Percentiles rank a stretch among this genome's conserved stretches.
Conservation (phyloP, 2,329 filamentous ascomycete species). For the Pyricularia grisea region DNA sequence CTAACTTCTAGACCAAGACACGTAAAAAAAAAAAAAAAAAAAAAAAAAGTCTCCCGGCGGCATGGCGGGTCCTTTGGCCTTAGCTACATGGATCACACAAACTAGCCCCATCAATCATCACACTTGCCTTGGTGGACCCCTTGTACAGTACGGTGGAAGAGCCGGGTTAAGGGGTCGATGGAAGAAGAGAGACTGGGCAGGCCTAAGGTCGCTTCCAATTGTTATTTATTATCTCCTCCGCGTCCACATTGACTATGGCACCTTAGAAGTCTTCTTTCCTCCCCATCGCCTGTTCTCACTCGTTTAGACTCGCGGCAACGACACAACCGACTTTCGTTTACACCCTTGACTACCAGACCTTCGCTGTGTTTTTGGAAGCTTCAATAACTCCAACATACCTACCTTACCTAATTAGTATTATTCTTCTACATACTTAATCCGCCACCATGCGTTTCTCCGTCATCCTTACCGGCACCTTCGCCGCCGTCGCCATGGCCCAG, state of each 20-base stretch:
- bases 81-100: background rate
- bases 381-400: background rate
- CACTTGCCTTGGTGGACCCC: background rate
- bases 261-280: background rate
- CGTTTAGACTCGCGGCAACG: constrained; percentile 1
- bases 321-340: constrained; percentile 1
- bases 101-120: background rate
- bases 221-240: background rate
- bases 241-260: background rate
- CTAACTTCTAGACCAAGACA: background rate
- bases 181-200: background rate
- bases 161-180: background rate
- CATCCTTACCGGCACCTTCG: constrained; percentile 39
- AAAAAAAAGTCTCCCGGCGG: background rate
- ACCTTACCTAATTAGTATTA: constrained; percentile 11
- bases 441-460: constrained; percentile 48
- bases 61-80: background rate
- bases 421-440: constrained; percentile 10
- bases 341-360: background rate
- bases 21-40: background rate
- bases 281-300: constrained; percentile 2
- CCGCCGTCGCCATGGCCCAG: constrained; percentile 38
- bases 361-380: constrained; percentile 1
- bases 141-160: background rate
- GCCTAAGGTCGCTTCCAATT: background rate